Base-by-base conservation (phyloP, 2,329 filamentous ascomycete species). In the Emmonsiellopsis sp. region DNA sequence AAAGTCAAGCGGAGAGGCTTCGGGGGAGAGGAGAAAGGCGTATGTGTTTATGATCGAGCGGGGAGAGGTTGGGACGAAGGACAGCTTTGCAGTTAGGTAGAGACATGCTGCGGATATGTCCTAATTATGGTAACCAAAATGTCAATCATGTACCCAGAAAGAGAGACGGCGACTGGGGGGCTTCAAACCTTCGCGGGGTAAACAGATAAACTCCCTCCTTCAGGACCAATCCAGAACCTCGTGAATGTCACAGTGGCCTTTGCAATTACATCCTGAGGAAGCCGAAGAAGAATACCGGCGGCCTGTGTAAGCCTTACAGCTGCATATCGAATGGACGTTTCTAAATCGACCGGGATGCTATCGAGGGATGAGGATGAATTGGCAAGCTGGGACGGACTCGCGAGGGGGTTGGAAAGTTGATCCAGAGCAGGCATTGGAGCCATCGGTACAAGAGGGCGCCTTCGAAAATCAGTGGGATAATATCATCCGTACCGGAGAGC, bases 11-110 rank as follows among this genome's bases (percentile, higher is more conserved):
- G 78, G 74, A 0, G 83, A 85, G 27, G 74, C 71, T 1, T 71
- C 63, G 46, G 79, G 68, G 0, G 86, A 87, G 40, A 84, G 72
- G 5, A 97, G 83, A 68, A 92, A 95, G 40, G 83, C 79, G 70
- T 94, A 95, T 55, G 92, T 85, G 65, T 91, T 93, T 55, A 90
- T 79, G 40, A 96, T 75, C 59, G 90, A 90, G 59, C 90, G 84
- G 0, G 88, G 82, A 10, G 86, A 86, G 55, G 86, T 83, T 1
- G 90, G 86, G 49, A 82, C 77, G 2, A 88, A 81, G 27, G 90
- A 89, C 54, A 93, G 79, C 71, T 97, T 97, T 33, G 89, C 82
- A 27, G 84, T 81, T 50, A 95, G 77, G 73, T 89, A 97, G 50
- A 97, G 71, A 0, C 83, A 78, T 13, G 88, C 88, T 36, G 91